These are phyloP conservation scores for Barnettozyma salicaria DNA, from an alignment of 805 yeast species.

Conservation along the genomic window DNA sequence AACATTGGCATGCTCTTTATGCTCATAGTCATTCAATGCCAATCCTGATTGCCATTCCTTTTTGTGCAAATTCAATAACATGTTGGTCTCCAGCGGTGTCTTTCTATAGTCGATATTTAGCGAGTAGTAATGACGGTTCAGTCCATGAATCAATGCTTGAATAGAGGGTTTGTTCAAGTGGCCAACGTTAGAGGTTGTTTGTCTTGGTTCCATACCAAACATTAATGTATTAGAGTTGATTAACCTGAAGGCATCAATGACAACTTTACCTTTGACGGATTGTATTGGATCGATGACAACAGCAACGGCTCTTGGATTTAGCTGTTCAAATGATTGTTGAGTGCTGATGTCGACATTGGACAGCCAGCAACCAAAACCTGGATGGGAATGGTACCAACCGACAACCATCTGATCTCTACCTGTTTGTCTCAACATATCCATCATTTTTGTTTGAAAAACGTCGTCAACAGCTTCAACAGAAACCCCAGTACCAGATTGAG, in stretches of 20 bases:
- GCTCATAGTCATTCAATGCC: slow-evolving; percentile 67
- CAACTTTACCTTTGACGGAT: slow-evolving; percentile 97
- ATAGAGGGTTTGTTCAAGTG: slow-evolving; percentile 93
- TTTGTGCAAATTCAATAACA: slow-evolving; percentile 91
- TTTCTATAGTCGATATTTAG: slow-evolving; percentile 91
- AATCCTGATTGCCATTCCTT: slow-evolving; percentile 94
- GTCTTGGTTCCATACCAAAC: slow-evolving; percentile 98
- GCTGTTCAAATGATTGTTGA: slow-evolving; percentile 95
- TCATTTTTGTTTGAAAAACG: slow-evolving; percentile 97
- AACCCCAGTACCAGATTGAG: slow-evolving; percentile 97
- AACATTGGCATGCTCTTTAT: slow-evolving; percentile 69
- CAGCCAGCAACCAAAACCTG: slow-evolving; percentile 99
- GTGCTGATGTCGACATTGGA: slow-evolving; percentile 97
- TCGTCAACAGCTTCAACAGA: slow-evolving; percentile 99
- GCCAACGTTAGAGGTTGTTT: slow-evolving; percentile 93
- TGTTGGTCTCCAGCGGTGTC: slow-evolving; percentile 85
- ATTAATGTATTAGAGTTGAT: slow-evolving; percentile 82
- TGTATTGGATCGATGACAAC: slow-evolving; percentile 98
- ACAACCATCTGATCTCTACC: slow-evolving; percentile 99
- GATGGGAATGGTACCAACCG: slow-evolving; percentile 99
- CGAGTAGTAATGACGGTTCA: slow-evolving; percentile 95
- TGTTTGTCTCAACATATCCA: slow-evolving; percentile 98
- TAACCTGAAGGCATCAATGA: slow-evolving; percentile 95
- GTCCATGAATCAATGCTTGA: slow-evolving; percentile 94
- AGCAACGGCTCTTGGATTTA: slow-evolving; percentile 93